Conservation (phyloP, 169 alveolate genomes). For the Plasmodium fragile region DNA sequence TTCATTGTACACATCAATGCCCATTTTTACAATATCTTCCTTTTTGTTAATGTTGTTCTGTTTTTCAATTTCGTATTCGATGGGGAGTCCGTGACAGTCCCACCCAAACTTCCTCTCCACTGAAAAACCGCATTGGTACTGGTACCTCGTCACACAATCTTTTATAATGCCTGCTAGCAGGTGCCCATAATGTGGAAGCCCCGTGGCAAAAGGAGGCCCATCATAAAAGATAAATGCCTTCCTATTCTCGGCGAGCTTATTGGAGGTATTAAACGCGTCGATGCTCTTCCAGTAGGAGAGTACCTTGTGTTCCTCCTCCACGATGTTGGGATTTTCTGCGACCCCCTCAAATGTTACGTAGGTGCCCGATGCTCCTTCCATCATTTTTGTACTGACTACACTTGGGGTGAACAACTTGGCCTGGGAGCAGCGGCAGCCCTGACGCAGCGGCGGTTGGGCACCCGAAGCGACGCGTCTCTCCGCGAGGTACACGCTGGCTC, state of each 20-base stretch:
- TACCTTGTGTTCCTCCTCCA: constrained; percentile 91
- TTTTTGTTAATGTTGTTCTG: constrained; percentile 90
- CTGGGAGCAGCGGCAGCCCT: not conserved
- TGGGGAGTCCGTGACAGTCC: constrained; percentile 99
- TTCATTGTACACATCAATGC: constrained; percentile 87
- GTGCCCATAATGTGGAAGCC: constrained; percentile 99
- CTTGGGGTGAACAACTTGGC: not conserved
- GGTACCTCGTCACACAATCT: constrained; percentile 99
- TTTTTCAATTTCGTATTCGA: constrained; percentile 98
- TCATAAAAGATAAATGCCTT: constrained; percentile 97
- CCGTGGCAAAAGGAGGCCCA: constrained; percentile 99
- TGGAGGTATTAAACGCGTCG: constrained; percentile 86
- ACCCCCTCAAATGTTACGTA: constrained; percentile 75
- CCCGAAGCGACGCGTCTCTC: not conserved
- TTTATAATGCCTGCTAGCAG: constrained; percentile 99
- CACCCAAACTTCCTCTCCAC: constrained; percentile 99
- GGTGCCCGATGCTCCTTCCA: not conserved
- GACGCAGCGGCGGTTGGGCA: not conserved
- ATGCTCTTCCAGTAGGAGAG: constrained; percentile 90
- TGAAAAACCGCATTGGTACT: constrained; percentile 96
- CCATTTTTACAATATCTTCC: constrained; percentile 93
- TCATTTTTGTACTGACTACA: too few relatives aligned
- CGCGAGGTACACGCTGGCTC: not conserved
- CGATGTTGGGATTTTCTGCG: constrained; percentile 90
- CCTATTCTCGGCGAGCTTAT: constrained; percentile 85